phyloP scores from a whole-genome alignment of 805 yeast species.

The Suhomyces kilbournensis region DNA sequence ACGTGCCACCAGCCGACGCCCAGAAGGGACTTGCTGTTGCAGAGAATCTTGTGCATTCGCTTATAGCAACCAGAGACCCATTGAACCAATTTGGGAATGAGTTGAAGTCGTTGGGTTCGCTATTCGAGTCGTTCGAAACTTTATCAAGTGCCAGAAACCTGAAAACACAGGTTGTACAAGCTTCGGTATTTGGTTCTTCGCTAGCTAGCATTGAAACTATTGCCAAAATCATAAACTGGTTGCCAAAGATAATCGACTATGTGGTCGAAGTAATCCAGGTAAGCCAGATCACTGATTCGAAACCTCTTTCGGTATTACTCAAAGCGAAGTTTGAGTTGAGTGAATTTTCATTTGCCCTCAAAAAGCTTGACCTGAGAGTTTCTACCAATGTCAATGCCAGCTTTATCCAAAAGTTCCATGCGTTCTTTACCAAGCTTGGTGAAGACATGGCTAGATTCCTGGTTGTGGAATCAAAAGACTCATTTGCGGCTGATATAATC shows the following conservation, averaged over 20 bases:
- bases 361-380: constrained; percentile 18
- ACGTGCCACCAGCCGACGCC: constrained; percentile 70
- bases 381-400: constrained; percentile 14
- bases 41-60: constrained; percentile 63
- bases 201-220: constrained; percentile 16
- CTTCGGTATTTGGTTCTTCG: constrained; percentile 17
- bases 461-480: constrained; percentile 19
- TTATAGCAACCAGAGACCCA: constrained; percentile 54
- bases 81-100: constrained; percentile 31
- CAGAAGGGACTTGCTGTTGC: constrained; percentile 73
- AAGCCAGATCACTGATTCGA: constrained; percentile 9
- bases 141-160: constrained; percentile 12
- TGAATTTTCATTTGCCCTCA: constrained; percentile 11
- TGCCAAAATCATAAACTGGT: constrained; percentile 19
- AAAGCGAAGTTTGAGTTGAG: constrained; percentile 14
- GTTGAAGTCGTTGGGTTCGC: constrained; percentile 12
- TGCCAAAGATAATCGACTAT: constrained; percentile 38
- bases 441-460: constrained; percentile 35
- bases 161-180: constrained; percentile 10
- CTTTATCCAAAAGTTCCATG: constrained; percentile 18
- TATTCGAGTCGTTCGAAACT: constrained; percentile 13
- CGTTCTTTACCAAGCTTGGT: constrained; percentile 22
- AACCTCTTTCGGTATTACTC: constrained; percentile 13
- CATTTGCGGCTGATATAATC: constrained; percentile 50
- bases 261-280: constrained; percentile 19